These are phyloP conservation scores for Globisporangium nunn DNA, from an alignment of 352 stramenopile species.

Conservation along the genomic window DNA sequence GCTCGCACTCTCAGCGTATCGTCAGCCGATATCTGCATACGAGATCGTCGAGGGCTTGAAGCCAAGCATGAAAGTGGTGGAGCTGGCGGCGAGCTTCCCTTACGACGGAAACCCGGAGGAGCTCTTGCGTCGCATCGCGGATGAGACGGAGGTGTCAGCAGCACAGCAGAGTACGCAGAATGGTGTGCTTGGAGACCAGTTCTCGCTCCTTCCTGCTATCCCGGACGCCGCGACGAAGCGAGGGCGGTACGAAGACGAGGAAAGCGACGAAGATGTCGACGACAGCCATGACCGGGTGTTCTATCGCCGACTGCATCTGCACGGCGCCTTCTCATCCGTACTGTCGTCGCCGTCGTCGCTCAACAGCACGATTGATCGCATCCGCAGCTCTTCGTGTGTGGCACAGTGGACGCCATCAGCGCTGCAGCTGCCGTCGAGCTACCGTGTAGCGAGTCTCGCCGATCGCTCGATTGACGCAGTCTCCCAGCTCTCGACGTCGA, in stretches of 20 bases:
- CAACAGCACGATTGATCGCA: constrained; percentile 18
- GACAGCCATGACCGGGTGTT: constrained; percentile 15
- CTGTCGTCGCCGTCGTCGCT: constrained; percentile 12
- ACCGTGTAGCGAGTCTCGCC: constrained; percentile 12
- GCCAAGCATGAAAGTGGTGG: constrained; percentile 48
- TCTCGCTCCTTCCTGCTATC: constrained; percentile 36
- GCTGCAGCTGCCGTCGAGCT: constrained; percentile 3
- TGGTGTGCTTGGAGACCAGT: constrained; percentile 15
- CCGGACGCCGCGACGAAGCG: not conserved
- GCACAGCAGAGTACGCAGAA: constrained; percentile 2
- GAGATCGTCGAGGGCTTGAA: constrained; percentile 38
- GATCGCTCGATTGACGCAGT: constrained; percentile 28
- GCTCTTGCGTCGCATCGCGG: constrained; percentile 23
- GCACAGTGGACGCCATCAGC: constrained; percentile 31
- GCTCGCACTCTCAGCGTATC: constrained; percentile 35
- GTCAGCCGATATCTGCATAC: constrained; percentile 20
- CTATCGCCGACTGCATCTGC: constrained; percentile 43
- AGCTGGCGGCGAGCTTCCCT: constrained; percentile 43
- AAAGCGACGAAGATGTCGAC: constrained; percentile 6
- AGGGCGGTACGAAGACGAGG: constrained; percentile 8
- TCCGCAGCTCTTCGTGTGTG: constrained; percentile 22
- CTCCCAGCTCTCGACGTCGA: constrained; percentile 40
- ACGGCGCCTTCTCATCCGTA: constrained; percentile 28
- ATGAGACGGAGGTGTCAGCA: constrained; percentile 12
- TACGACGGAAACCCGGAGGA: constrained; percentile 19